Base-by-base conservation (phyloP, 805 yeast genomes). In the Jamesozyma gamospora region DNA sequence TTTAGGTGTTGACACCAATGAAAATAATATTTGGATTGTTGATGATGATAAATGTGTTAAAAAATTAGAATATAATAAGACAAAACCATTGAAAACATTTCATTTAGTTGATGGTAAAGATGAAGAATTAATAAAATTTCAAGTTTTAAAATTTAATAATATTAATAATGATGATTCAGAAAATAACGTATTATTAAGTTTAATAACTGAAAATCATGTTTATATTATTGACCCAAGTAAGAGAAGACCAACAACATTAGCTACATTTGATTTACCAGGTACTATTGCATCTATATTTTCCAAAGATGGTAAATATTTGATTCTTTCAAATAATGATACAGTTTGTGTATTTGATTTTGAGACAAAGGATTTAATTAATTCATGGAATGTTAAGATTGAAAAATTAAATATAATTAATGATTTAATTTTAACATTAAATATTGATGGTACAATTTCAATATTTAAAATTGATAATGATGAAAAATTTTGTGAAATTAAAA, bases 141-240 rank as follows among this genome's bases (percentile, higher is more conserved):
- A 51, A 39, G 47, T 53, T 12, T 44, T 59, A 27, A 32, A 28
- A 16, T 17, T 18, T 13, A 43, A 37, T 31, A 40, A 27, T 7
- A 43, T 36, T 31, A 40, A 34, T 3, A 15, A 15, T 11, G 28
- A 35, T 14, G 35, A 41, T n/a, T 21, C 28, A 19, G 33, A 41
- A 10, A 45, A 37, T 18, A 45, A 44, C 4, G 42, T 40, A 26
- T 46, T 46, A 9, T 41, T 69, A 11, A 44, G 63, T 38, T 56
- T 58, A 11, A 44, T 52, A 13, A 50, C 62, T 4, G 53, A 52
- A 36, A 37, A 50, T 52, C 69, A 77, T 9, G 79, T 79, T 10
- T 78, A 77, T 53, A 66, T 80, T 41, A 73, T 80, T 53, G 85
- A 80, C 56, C 84, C 84, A 32, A 48, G 53, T n/a, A 55, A 58